phyloP scores from a whole-genome alignment of 768 basidiomycete genomes.

The Naganishia kalamii region DNA sequence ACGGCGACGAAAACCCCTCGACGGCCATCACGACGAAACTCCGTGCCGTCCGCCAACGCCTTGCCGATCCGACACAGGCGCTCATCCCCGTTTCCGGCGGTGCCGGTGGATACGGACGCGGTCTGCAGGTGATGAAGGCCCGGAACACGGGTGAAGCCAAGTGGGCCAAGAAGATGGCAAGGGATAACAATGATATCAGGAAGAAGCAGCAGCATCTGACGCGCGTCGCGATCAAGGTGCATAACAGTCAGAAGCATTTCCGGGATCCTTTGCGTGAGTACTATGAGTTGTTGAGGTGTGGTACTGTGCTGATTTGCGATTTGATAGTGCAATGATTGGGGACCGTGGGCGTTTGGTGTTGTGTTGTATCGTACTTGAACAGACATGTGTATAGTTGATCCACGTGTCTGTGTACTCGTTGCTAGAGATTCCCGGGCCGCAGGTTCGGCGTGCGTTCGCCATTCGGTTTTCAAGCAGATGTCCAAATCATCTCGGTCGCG shows the following conservation, averaged over 20 bases:
- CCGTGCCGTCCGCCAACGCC: slow-evolving; percentile 67
- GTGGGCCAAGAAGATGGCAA: slow-evolving; percentile 79
- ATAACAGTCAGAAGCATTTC: slow-evolving; percentile 82
- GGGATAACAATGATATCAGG: slow-evolving; percentile 74
- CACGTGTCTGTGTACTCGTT: too few species aligned
- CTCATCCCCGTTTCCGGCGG: slow-evolving; percentile 79
- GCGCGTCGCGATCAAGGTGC: slow-evolving; percentile 61
- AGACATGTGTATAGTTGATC: too few species aligned
- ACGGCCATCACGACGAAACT: slow-evolving; percentile 59
- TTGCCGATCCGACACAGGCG: slow-evolving; percentile 75
- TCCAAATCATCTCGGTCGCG: too few species aligned
- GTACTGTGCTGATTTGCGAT: neutral
- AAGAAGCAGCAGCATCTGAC: slow-evolving; percentile 78
- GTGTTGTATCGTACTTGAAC: too few species aligned
- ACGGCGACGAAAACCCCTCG: slow-evolving; percentile 38
- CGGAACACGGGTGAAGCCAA: slow-evolving; percentile 90
- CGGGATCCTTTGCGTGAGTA: slow-evolving; percentile 59
- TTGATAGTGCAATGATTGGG: slow-evolving; percentile 3
- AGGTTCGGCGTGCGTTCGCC: too few species aligned
- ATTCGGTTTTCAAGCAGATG: too few species aligned
- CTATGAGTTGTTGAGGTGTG: neutral
- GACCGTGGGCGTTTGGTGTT: too few species aligned
- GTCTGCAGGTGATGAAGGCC: slow-evolving; percentile 77
- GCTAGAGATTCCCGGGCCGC: too few species aligned
- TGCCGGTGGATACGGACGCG: slow-evolving; percentile 76